phyloP scores from a whole-genome alignment of 2,329 filamentous ascomycete species.

The Penicillium sumatraense region DNA sequence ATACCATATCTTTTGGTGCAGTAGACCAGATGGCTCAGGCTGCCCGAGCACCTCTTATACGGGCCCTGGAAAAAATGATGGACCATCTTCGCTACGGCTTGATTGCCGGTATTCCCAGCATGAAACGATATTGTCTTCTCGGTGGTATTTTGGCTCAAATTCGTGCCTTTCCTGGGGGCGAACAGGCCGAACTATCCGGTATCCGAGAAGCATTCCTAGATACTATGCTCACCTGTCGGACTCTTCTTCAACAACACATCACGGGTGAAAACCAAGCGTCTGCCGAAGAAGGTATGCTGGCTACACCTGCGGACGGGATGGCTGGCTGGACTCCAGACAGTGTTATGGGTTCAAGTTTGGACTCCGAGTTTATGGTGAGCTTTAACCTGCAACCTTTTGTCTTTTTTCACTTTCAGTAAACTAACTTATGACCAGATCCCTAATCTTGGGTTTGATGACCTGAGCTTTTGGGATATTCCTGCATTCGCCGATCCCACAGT shows the following conservation, averaged over 20 bases:
- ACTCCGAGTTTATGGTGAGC: slow-evolving; percentile 17
- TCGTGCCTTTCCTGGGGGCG: neutral
- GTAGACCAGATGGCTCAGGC: slow-evolving; percentile 9
- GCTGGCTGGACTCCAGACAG: slow-evolving; percentile 20
- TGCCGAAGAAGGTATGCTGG: neutral
- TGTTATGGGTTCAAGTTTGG: slow-evolving; percentile 13
- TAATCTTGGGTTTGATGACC: slow-evolving; percentile 9
- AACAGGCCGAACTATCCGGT: slow-evolving; percentile 4
- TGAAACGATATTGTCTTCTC: slow-evolving; percentile 21
- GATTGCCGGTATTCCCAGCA: slow-evolving; percentile 18
- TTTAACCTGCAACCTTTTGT: neutral
- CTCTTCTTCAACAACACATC: slow-evolving; percentile 14
- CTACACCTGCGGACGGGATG: neutral
- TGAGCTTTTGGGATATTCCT: slow-evolving; percentile 23
- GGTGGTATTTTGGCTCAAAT: slow-evolving; percentile 17
- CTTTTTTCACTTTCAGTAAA: neutral
- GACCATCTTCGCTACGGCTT: slow-evolving; percentile 14
- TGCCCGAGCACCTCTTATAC: slow-evolving; percentile 9
- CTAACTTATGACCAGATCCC: slow-evolving; percentile 12
- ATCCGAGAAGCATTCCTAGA: slow-evolving; percentile 14
- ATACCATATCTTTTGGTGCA: neutral
- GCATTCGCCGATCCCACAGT: slow-evolving; percentile 5
- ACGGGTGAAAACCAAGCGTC: neutral
- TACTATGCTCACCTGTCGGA: slow-evolving; percentile 13
- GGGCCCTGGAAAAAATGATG: slow-evolving; percentile 11